Conservation (phyloP, 2,329 filamentous ascomycete genomes). For the Colletotrichum eleusines region DNA sequence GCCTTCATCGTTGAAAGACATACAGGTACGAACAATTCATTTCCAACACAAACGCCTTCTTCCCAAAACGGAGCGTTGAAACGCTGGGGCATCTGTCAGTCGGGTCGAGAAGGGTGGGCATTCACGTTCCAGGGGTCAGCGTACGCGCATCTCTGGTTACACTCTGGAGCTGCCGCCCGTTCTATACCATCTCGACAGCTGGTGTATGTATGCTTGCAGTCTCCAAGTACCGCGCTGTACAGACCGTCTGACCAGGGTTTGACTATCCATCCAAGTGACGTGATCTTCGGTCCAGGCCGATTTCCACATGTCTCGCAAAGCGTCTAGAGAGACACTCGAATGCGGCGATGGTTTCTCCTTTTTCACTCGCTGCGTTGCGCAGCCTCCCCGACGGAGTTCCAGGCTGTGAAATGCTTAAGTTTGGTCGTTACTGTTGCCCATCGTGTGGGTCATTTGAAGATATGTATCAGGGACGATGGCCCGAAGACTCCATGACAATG, state of each 20-base stretch:
- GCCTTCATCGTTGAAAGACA: constrained; percentile 11
- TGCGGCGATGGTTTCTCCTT: not conserved
- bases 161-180: constrained; percentile 1
- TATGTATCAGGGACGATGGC: not conserved
- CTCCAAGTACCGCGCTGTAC: not conserved
- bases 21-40: constrained; percentile 26
- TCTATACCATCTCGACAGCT: constrained; percentile 2
- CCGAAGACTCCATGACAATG: not conserved
- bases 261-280: not conserved
- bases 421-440: not conserved
- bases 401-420: not conserved
- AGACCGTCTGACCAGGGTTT: not conserved
- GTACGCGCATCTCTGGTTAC: constrained; percentile 1
- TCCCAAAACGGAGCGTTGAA: constrained; percentile 29
- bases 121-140: constrained; percentile 1
- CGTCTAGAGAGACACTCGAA: not conserved
- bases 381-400: not conserved
- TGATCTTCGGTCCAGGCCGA: not conserved
- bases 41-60: constrained; percentile 30
- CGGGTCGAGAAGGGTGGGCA: constrained; percentile 6
- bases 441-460: not conserved
- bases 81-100: constrained; percentile 29
- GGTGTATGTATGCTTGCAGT: constrained; percentile 9
- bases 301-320: not conserved
- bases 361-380: constrained; percentile 6